Evolutionary conservation across 2,329 filamentous ascomycete genomes (phyloP).

Genomic region (Alternaria angustiovoidea): DNA sequence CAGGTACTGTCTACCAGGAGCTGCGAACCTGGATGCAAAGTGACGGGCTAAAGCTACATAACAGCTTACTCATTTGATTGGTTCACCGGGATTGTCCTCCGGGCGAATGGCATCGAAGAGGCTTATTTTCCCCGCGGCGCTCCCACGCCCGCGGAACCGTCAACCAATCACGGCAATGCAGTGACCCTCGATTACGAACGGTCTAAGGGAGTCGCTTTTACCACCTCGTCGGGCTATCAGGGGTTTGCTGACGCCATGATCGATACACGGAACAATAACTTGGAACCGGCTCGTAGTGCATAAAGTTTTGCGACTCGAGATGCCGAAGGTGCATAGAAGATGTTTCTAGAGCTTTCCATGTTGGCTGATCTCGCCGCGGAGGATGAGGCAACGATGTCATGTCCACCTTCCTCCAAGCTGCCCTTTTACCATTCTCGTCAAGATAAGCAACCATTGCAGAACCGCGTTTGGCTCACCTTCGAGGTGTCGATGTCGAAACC

Average conservation of each 20-base stretch:
- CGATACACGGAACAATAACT: constrained; percentile 1
- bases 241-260: constrained; percentile 3
- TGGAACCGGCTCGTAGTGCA: constrained; percentile 5
- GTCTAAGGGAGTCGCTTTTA: neutral
- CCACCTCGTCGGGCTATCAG: neutral
- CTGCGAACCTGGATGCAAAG: constrained; percentile 28
- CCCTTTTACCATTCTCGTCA: constrained; percentile 1
- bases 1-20: constrained; percentile 21
- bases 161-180: constrained; percentile 5
- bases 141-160: neutral
- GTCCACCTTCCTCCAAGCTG: neutral
- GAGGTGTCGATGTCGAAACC: constrained; percentile 1
- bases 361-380: neutral
- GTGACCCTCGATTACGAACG: constrained; percentile 3
- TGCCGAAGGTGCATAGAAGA: neutral
- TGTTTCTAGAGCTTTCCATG: neutral
- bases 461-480: neutral
- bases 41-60: constrained; percentile 22
- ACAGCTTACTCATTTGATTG: constrained; percentile 25
- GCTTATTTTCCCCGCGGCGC: neutral
- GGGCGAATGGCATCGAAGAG: neutral
- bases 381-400: constrained; percentile 1
- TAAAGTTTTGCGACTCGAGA: neutral
- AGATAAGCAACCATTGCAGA: constrained; percentile 6
- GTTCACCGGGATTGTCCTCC: neutral